Percentiles rank a stretch among this genome's conserved stretches.
Evolutionary conservation across 2,329 filamentous ascomycete species (phyloP).

Genomic region (Leptographium lundbergii): DNA sequence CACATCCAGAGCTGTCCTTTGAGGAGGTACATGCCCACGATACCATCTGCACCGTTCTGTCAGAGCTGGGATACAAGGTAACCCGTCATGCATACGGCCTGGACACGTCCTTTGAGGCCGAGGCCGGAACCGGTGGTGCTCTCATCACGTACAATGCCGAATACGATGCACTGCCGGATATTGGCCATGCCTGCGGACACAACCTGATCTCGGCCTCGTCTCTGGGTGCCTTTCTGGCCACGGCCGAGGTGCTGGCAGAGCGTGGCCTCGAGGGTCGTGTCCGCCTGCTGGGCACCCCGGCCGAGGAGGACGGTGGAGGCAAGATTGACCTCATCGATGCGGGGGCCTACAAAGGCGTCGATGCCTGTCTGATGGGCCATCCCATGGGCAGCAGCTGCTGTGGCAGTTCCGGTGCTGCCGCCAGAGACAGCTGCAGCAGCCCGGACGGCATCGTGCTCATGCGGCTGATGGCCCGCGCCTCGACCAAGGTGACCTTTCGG

Average conservation of each 20-base stretch:
- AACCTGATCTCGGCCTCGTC: slow-evolving; percentile 27
- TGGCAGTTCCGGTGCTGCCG: background rate
- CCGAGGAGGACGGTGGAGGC: slow-evolving; percentile 28
- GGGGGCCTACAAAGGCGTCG: slow-evolving; percentile 25
- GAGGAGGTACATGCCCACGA: slow-evolving; percentile 38
- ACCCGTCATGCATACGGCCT: slow-evolving; percentile 36
- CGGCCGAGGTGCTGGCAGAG: slow-evolving; percentile 12
- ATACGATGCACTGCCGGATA: slow-evolving; percentile 19
- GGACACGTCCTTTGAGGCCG: slow-evolving; percentile 34
- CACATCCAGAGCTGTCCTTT: slow-evolving; percentile 35
- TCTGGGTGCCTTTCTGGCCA: slow-evolving; percentile 24
- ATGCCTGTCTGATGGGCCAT: slow-evolving; percentile 28
- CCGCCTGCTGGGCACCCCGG: slow-evolving; percentile 27
- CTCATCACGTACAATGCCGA: slow-evolving; percentile 15
- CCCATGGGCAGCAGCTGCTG: slow-evolving; percentile 7
- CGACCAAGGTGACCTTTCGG: slow-evolving; percentile 20
- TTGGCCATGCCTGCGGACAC: slow-evolving; percentile 30
- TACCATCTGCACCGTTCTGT: slow-evolving; percentile 29
- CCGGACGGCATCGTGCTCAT: slow-evolving; percentile 2
- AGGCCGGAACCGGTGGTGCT: slow-evolving; percentile 9
- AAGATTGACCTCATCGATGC: slow-evolving; percentile 31
- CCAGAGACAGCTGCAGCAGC: background rate
- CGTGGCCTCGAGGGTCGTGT: slow-evolving; percentile 15
- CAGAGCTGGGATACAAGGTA: slow-evolving; percentile 29
- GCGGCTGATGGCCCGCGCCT: slow-evolving; percentile 3